phyloP scores from a whole-genome alignment of 192 early-diverging fungal genomes.

The Coemansia sp. region DNA sequence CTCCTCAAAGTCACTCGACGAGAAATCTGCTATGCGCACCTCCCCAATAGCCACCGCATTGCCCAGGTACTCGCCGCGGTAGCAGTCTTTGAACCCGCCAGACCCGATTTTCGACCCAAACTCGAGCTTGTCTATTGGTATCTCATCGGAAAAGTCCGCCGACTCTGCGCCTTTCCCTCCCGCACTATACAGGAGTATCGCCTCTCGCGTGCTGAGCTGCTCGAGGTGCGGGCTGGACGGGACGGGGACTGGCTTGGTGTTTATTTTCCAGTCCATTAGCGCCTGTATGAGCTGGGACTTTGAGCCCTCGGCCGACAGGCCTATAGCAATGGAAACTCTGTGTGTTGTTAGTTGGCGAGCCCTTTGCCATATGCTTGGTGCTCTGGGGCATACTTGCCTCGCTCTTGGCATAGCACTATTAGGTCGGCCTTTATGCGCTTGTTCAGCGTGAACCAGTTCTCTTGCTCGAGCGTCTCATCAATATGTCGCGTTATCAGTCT shows the following conservation, averaged over 20 bases:
- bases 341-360: background rate
- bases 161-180: slow-evolving; percentile 47
- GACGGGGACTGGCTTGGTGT: slow-evolving; percentile 64
- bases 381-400: slow-evolving; percentile 53
- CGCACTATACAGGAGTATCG: slow-evolving; percentile 46
- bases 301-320: slow-evolving; percentile 61
- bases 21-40: slow-evolving; percentile 65
- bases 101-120: slow-evolving; percentile 68
- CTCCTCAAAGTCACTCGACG: slow-evolving; percentile 64
- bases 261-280: slow-evolving; percentile 65
- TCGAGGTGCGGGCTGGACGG: slow-evolving; percentile 67
- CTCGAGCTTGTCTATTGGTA: slow-evolving; percentile 59
- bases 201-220: slow-evolving; percentile 48
- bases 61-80: slow-evolving; percentile 61
- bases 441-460: slow-evolving; percentile 60
- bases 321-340: slow-evolving; percentile 26
- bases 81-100: slow-evolving; percentile 80
- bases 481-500: slow-evolving; percentile 58
- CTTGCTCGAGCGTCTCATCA: slow-evolving; percentile 58
- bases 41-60: slow-evolving; percentile 71
- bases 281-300: slow-evolving; percentile 60
- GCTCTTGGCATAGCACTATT: slow-evolving; percentile 67
- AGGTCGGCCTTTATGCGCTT: slow-evolving; percentile 67
- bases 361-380: background rate
- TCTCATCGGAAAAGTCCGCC: slow-evolving; percentile 59